Evolutionary conservation across 257 asterid genomes (phyloP), one percentile per base, ranked within the genome.

Genomic region (Lithospermum erythrorhizon): DNA sequence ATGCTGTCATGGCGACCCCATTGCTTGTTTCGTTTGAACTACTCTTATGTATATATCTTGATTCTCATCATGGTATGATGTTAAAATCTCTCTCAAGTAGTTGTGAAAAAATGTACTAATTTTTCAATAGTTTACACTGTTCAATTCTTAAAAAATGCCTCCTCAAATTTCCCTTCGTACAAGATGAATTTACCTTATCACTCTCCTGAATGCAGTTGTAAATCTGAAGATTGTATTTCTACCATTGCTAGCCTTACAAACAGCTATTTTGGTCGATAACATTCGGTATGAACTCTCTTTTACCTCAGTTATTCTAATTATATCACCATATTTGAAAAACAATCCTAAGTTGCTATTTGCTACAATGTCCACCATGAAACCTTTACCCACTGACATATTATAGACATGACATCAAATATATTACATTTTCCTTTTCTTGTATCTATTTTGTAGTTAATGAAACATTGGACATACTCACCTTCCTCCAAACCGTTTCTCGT

Each of bases 11-110:
- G 76, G 98, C 95, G 23, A 72, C 80, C 17, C 98, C 98, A 3
- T 73, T 91, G 86, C 97, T 91, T 56, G 64, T 86, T 70, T 95
- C 98, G 68, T 91, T 91, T 70, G 98, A 89, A 78, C 83, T 88
- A 64, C 97, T 91, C 70, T 85, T 91, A 37, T 88, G 97, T 78
- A 78, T 84, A 69, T 78, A 84, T 78, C 95, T 89, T 21, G 89
- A 86, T 80, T 65, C 70, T 72, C 64, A 57, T 54, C 74, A 79
- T 64, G 95, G 97, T 88, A 81, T 68, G 67, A 51, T 62, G 56
- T 67, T 64, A 69, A 60, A 60, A 22, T 58, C 63, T 72, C 65
- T 27, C 14, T 5, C 14, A 35, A 35, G 1, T 35, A 35, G 9
- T 32, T 6, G 14, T 68, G 21, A 23, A 6, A 35, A 19, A 61